These are phyloP conservation scores for Lanmaoa rubissima DNA, from an alignment of 768 basidiomycete genomes.

Conservation along the genomic window DNA sequence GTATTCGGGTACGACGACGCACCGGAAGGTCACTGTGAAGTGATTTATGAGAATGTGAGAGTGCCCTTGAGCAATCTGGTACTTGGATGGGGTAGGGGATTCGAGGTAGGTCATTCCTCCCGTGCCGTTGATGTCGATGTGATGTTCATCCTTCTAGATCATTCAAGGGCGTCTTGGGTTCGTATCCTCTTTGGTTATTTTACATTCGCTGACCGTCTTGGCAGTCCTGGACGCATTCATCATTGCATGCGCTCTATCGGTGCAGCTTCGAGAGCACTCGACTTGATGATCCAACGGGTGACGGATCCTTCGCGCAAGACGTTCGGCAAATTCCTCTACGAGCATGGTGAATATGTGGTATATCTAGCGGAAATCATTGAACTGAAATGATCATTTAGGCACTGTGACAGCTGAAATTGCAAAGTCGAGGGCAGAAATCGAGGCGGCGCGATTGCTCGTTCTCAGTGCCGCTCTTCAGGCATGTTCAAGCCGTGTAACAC, in stretches of 20 bases:
- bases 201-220: neutral
- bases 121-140: neutral
- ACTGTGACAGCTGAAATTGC: conserved; percentile 91
- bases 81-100: conserved; percentile 92
- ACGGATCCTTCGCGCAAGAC: conserved; percentile 92
- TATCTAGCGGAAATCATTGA: neutral
- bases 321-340: conserved; percentile 87
- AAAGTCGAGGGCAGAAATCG: conserved; percentile 90
- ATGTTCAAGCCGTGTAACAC: conserved; percentile 10
- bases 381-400: conserved; percentile 42
- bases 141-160: conserved; percentile 46
- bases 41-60: conserved; percentile 91
- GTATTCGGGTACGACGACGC: conserved; percentile 96
- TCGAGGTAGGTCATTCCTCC: conserved; percentile 57
- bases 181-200: conserved; percentile 15
- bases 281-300: conserved; percentile 85
- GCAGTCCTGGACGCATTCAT: conserved; percentile 90
- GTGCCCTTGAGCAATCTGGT: conserved; percentile 83
- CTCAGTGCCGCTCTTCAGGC: conserved; percentile 88
- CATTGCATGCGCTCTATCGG: conserved; percentile 99
- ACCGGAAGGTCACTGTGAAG: conserved; percentile 95
- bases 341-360: conserved; percentile 65
- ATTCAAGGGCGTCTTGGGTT: conserved; percentile 96
- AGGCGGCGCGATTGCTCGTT: conserved; percentile 82
- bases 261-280: conserved; percentile 77